A percentile compares a stretch with the other conserved stretches of the same genome.
Evolutionary conservation across 1,139 yeast species (phyloP).

Genomic region (Blastobotrys persicus): DNA sequence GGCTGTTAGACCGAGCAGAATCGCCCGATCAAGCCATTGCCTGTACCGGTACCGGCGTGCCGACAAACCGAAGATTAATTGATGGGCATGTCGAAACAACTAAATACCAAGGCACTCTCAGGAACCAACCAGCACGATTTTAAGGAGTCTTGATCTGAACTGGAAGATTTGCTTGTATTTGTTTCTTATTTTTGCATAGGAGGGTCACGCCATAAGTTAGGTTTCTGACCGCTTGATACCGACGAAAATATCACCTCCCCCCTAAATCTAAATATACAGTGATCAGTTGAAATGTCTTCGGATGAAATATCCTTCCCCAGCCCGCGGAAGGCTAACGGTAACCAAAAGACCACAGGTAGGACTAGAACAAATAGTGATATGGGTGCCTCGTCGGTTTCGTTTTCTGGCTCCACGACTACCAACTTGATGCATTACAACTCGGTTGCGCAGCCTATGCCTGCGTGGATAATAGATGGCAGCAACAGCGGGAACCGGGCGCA

Average conservation of each 20-base stretch:
- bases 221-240: no score
- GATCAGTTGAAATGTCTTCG: not conserved
- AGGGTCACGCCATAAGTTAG: not conserved
- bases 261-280: not conserved
- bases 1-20: no score
- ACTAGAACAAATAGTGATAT: not conserved
- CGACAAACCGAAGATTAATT: no score
- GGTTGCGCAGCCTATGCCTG: constrained; percentile 28
- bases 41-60: no score
- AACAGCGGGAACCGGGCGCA: constrained; percentile 6
- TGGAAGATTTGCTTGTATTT: constrained; percentile 1
- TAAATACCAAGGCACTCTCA: no score
- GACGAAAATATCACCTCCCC: not conserved
- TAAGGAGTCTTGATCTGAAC: no score
- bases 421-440: not conserved
- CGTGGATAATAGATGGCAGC: constrained; percentile 23
- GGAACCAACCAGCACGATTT: no score
- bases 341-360: not conserved
- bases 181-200: not conserved
- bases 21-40: no score
- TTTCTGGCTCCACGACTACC: constrained; percentile 1
- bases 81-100: no score
- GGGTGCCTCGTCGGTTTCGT: not conserved
- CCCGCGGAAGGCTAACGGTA: constrained; percentile 2
- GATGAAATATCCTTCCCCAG: constrained; percentile 17